Base-by-base conservation (phyloP, 2,329 filamentous ascomycete species). In the Beauveria caledonica region DNA sequence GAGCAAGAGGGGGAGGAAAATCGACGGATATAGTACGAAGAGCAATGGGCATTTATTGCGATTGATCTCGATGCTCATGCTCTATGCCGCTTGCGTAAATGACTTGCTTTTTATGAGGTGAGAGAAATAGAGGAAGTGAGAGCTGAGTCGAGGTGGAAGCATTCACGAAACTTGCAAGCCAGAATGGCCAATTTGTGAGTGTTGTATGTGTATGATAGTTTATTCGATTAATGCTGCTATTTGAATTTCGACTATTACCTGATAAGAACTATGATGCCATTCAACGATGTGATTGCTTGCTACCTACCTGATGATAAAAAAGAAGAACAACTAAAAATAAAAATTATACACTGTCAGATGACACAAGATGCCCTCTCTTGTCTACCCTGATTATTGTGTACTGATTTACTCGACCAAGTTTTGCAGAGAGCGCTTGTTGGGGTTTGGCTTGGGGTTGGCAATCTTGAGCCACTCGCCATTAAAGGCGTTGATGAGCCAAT, bases 401-500 rank as follows among this genome's bases (percentile, higher is more conserved):
- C 74, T 23, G 52, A 55, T 27, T 40, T 13, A 53, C 15, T 29
- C 11, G 23, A 15, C 44, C 36, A 46, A 11, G 5, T 10, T 19
- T 23, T 59, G 36, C 15, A 46, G 6, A 21, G 49, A 49, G 44
- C 48, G 59, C 49, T 67, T 68, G 19, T 70, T 67, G 29, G 68
- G 65, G 33, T 72, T 73, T 2, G 82, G 82, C 66, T 79, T 79
- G 2, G 82, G 77, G 56, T 81, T 64, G 11, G 71, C 68, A 15
- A 84, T 70, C 71, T 82, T 84, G 62, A 93, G 78, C 91, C 93
- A 97, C 73, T 97, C 92, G 56, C 94, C 94, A 67, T 97, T 97
- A 72, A 99, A 99, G 1, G 94, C 94, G 71, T 97, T 97, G 70
- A 97, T 83, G 59, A 99, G 85, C 93, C 93, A 99, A 71, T 90